These are phyloP conservation scores for Ogataea allantospora DNA, from an alignment of 805 yeast genomes.

Conservation along the genomic window DNA sequence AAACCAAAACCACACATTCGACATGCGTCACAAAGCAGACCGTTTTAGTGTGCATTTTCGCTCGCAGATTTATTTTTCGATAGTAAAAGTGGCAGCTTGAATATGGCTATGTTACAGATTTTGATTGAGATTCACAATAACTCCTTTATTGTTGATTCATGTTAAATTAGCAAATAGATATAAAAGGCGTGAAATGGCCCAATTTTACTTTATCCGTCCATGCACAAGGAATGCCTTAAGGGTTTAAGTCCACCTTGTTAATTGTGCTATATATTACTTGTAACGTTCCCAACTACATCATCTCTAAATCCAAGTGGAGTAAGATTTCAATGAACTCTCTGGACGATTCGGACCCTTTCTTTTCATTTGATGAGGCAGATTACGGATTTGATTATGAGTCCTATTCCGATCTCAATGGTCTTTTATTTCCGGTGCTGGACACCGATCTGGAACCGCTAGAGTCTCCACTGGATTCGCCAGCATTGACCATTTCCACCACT, in stretches of 20 bases:
- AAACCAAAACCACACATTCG: too few relatives aligned
- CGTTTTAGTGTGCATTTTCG: not conserved
- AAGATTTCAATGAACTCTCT: constrained; percentile 2
- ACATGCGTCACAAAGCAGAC: too few relatives aligned
- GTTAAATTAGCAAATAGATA: not conserved
- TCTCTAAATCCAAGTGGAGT: too few relatives aligned
- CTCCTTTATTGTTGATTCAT: not conserved
- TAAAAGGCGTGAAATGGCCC: not conserved
- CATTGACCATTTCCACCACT: not conserved
- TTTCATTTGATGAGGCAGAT: not conserved
- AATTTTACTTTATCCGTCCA: not conserved
- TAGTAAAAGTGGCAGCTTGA: not conserved
- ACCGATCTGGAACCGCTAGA: constrained; percentile 3
- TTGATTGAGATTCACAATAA: constrained; percentile 4
- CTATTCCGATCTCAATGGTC: not conserved
- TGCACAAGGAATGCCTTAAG: not conserved
- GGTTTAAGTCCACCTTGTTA: too few relatives aligned
- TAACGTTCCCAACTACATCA: too few relatives aligned
- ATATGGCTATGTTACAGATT: not conserved
- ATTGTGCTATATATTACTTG: not conserved
- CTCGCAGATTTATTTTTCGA: not conserved
- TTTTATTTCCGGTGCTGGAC: not conserved
- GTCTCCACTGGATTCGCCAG: constrained; percentile 1
- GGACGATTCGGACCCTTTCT: not conserved
- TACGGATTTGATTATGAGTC: constrained; percentile 1